Evolutionary conservation across 2,329 filamentous ascomycete genomes (phyloP).

Genomic region (Calonectria pauciramosa): DNA sequence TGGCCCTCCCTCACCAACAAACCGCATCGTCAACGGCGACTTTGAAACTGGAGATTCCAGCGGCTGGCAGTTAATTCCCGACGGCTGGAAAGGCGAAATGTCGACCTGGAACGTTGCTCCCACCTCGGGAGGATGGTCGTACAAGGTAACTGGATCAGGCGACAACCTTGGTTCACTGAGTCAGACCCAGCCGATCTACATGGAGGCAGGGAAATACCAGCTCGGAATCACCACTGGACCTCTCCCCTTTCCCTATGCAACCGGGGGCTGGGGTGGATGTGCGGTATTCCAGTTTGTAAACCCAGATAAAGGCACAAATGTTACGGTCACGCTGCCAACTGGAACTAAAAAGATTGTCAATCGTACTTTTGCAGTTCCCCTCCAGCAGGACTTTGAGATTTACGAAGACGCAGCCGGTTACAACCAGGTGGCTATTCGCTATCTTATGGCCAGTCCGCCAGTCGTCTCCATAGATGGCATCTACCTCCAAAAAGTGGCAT

Average conservation of each 20-base stretch:
- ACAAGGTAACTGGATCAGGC: neutral
- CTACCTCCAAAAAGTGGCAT: neutral
- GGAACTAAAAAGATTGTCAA: neutral
- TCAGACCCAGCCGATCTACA: slow-evolving; percentile 11
- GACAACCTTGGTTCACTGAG: slow-evolving; percentile 12
- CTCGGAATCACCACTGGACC: neutral
- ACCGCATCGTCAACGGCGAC: slow-evolving; percentile 26
- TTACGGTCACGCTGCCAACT: slow-evolving; percentile 6
- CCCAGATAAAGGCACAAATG: slow-evolving; percentile 17
- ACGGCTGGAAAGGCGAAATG: slow-evolving; percentile 19
- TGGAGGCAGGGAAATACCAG: slow-evolving; percentile 23
- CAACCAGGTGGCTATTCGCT: slow-evolving; percentile 20
- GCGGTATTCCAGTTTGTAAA: slow-evolving; percentile 23
- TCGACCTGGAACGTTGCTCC: neutral
- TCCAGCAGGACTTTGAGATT: neutral
- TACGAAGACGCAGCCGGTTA: slow-evolving; percentile 15
- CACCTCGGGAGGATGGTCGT: neutral
- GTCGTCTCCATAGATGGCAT: neutral
- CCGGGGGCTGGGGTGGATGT: neutral
- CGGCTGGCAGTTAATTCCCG: slow-evolving; percentile 24
- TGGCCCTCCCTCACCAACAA: slow-evolving; percentile 12
- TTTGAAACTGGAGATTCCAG: slow-evolving; percentile 17
- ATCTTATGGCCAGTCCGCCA: neutral
- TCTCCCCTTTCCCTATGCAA: neutral
- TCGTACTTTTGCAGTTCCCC: neutral